These are phyloP conservation scores for Buddleja alternifolia DNA, from an alignment of 257 asterid species.

Conservation along the genomic window DNA sequence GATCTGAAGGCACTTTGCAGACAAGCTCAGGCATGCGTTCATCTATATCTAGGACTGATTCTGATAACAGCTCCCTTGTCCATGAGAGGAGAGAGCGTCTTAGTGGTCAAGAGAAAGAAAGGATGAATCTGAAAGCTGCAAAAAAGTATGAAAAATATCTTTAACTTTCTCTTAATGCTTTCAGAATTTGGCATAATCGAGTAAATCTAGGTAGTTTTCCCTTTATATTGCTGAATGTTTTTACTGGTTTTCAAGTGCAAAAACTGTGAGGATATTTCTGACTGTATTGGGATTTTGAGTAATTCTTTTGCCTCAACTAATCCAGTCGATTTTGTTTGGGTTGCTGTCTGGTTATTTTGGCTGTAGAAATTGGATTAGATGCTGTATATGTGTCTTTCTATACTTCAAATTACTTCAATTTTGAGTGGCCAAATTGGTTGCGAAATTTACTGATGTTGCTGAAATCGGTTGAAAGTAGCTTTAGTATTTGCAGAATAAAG, in stretches of 20 bases:
- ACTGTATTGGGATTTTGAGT: background rate
- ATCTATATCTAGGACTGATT: constrained; percentile 65
- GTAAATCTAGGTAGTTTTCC: background rate
- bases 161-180: constrained; percentile 9
- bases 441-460: constrained; percentile 1
- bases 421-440: constrained; percentile 21
- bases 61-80: constrained; percentile 65
- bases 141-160: constrained; percentile 59
- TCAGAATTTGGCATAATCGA: background rate
- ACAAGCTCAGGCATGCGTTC: constrained; percentile 70
- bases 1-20: constrained; percentile 64
- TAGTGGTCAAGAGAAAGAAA: constrained; percentile 68
- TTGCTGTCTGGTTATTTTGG: no score
- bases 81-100: constrained; percentile 78
- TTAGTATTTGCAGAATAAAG: constrained; percentile 24
- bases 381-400: background rate
- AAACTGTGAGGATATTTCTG: background rate
- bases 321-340: no score
- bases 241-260: constrained; percentile 10
- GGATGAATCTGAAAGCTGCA: constrained; percentile 65
- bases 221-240: background rate
- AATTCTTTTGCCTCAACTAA: background rate
- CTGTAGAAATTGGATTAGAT: background rate
- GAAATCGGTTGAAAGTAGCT: constrained; percentile 19
- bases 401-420: constrained; percentile 5